Evolutionary conservation across 306 rosid species (phyloP).

Genomic region (Purshia tridentata): DNA sequence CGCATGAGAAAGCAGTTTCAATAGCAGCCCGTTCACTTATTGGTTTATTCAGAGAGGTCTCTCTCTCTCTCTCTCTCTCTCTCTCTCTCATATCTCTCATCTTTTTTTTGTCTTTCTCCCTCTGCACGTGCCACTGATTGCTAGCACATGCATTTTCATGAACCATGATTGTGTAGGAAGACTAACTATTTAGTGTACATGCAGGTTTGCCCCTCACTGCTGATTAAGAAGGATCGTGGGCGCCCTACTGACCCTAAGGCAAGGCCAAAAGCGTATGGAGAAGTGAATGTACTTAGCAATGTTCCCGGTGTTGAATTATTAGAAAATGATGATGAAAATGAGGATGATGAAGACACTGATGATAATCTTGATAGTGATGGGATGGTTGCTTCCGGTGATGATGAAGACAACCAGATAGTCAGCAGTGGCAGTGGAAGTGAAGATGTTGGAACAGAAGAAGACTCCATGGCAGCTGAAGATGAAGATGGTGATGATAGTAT

Average conservation of each 20-base stretch:
- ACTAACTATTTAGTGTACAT: constrained; percentile 21
- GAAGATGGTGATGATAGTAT: constrained; percentile 32
- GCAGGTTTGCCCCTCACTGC: constrained; percentile 85
- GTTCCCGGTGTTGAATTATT: constrained; percentile 80
- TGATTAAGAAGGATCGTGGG: constrained; percentile 92
- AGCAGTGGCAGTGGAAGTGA: constrained; percentile 41
- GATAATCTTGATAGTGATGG: constrained; percentile 41
- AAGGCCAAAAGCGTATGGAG: constrained; percentile 85
- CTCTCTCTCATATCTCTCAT: not conserved
- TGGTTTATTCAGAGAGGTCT: constrained; percentile 80
- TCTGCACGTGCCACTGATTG: not conserved
- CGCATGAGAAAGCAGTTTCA: constrained; percentile 91
- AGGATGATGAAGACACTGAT: constrained; percentile 44
- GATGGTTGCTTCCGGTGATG: constrained; percentile 40
- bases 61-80: not conserved
- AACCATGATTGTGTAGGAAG: not conserved
- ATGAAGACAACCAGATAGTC: constrained; percentile 40
- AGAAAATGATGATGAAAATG: constrained; percentile 37
- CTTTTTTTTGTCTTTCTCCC: not conserved
- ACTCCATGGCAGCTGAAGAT: constrained; percentile 32
- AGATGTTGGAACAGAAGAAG: constrained; percentile 39
- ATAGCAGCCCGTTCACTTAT: constrained; percentile 83
- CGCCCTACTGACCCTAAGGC: constrained; percentile 65
- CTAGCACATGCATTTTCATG: not conserved
- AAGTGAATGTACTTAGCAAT: constrained; percentile 47